Evolutionary conservation across 2,329 filamentous ascomycete species (phyloP).

Genomic region (Ceratocystiopsis brevicomis): DNA sequence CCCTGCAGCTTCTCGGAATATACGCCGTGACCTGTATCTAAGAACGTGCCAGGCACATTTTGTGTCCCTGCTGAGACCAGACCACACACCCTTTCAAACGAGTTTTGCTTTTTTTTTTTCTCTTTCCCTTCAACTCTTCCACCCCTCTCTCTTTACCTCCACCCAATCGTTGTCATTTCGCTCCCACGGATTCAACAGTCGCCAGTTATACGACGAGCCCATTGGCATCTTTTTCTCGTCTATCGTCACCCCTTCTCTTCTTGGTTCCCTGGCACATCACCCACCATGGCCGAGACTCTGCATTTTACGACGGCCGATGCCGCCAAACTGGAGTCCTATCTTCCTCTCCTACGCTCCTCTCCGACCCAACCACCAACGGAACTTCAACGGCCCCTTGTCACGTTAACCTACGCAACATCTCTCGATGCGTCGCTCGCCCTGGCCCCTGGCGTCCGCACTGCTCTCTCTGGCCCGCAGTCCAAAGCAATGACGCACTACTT

Average conservation of each 20-base stretch:
- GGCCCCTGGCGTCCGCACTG: constrained; percentile 60
- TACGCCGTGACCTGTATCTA: too few relatives aligned
- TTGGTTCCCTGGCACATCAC: background rate
- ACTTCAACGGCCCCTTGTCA: constrained; percentile 34
- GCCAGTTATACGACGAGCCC: too few relatives aligned
- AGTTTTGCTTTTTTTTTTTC: too few relatives aligned
- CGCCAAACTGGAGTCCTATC: constrained; percentile 10
- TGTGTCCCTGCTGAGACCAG: too few relatives aligned
- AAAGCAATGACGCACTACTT: constrained; percentile 91
- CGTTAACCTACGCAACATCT: constrained; percentile 78
- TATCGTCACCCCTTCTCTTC: background rate
- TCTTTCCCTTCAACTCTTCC: too few relatives aligned
- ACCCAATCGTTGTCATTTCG: too few relatives aligned
- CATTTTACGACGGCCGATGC: constrained; percentile 9
- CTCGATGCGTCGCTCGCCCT: constrained; percentile 67
- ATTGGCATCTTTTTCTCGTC: too few relatives aligned
- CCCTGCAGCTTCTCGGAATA: too few relatives aligned
- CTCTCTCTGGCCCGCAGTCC: constrained; percentile 62
- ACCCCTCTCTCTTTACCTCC: too few relatives aligned
- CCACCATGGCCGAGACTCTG: constrained; percentile 9
- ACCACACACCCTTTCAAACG: too few relatives aligned
- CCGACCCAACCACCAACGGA: background rate
- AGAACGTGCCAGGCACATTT: too few relatives aligned
- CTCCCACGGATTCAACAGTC: too few relatives aligned
- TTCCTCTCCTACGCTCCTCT: constrained; percentile 6